Evolutionary conservation across 2,329 filamentous ascomycete species (phyloP), one percentile per base, ranked within the genome.

Genomic region (Fusarium azukiicola): DNA sequence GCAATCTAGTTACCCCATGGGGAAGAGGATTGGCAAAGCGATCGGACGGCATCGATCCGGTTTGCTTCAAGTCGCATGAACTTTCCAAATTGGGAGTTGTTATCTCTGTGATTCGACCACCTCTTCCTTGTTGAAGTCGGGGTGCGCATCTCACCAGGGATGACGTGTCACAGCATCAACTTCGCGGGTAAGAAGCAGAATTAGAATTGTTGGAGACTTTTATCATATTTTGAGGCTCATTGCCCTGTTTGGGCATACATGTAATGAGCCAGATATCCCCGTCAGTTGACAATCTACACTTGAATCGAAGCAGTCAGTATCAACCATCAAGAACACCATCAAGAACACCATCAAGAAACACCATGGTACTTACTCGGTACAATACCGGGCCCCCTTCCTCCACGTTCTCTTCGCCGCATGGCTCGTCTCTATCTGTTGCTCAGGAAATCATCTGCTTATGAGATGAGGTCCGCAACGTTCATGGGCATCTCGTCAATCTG

Each of bases 401-500:
- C 84, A 79, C 84, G 63, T 68, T 73, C 75, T 71, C 67, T 58
- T 73, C 74, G 64, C 50, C 79, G 9, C 72, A 77, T 73, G 71
- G 82, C 80, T 78, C 72, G 69, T 67, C 70, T 54, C 67, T 56
- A 44, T 67, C 61, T 70, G 56, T 54, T 50, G n/a, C 46, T 52
- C 36, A 42, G 63, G 16, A 67, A 56, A 23, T 61, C 32, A 54
- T 21, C 5, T 27, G 21, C 63, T 87, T 89, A 93, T 47, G 91
- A 86, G 74, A 92, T 92, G 40, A 94, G 90, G 81, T 93, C 92
- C 83, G 92, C 93, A 86, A 96, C 96, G 85, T 99, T 99, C 97
- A 99, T 99, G 23, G 97, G 97, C 97, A 99, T 99, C 91, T 99
- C 97, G 84, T 99, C 97, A 82, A 99, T 98, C 90, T 99, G 97